Conservation (phyloP, 345 rosid genomes). For the Melastoma malabathricum region DNA sequence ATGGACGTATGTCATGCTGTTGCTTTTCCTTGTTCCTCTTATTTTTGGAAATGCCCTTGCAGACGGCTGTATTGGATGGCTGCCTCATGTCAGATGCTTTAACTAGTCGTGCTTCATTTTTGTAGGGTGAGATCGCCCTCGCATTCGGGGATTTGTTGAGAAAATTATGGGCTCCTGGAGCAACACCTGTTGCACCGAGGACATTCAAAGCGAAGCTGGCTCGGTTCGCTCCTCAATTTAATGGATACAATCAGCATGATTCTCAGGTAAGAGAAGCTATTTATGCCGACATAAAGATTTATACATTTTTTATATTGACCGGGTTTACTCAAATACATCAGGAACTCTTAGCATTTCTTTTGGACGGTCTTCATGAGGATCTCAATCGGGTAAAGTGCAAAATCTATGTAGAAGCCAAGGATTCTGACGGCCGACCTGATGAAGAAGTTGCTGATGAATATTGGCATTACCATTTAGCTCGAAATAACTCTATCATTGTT, state of each 20-base stretch:
- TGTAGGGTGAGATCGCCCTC: conserved; percentile 88
- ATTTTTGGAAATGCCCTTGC: too few species aligned
- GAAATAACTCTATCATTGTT: conserved; percentile 61
- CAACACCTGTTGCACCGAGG: conserved; percentile 70
- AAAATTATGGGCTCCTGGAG: conserved; percentile 92
- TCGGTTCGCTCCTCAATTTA: conserved; percentile 91
- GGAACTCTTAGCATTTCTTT: conserved; percentile 90
- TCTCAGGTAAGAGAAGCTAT: conserved; percentile 65
- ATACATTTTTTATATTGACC: conserved; percentile 1
- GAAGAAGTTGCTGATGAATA: conserved; percentile 96
- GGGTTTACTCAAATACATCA: conserved; percentile 14
- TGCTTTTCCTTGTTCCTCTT: too few species aligned
- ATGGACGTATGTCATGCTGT: conserved; percentile 52
- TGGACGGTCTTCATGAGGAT: conserved; percentile 98
- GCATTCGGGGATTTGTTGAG: conserved; percentile 90
- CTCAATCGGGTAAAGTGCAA: conserved; percentile 86
- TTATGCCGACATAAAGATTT: conserved; percentile 8
- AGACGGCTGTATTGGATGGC: too few species aligned
- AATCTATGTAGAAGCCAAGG: conserved; percentile 85
- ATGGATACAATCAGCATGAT: conserved; percentile 98
- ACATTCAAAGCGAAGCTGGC: conserved; percentile 90
- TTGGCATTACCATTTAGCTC: conserved; percentile 34
- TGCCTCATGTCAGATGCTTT: not conserved
- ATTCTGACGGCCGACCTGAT: too few species aligned
- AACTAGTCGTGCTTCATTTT: conserved; percentile 8